Evolutionary conservation across 331 rosid species (phyloP).

Genomic region (Prunus yedoensis): DNA sequence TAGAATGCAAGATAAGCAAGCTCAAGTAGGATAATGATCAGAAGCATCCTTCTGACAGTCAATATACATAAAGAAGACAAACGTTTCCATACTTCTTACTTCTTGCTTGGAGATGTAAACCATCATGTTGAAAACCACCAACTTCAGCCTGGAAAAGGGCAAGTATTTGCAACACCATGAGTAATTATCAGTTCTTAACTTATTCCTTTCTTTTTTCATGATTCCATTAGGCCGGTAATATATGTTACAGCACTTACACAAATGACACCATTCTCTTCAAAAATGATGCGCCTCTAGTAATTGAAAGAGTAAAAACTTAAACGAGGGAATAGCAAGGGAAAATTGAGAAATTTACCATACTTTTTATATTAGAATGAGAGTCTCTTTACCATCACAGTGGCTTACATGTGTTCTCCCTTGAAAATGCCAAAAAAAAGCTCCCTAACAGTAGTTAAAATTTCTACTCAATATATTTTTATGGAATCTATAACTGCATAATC

Average conservation of each 20-base stretch:
- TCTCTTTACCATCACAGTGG: no score
- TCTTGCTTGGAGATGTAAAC: slow-evolving; percentile 95
- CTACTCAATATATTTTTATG: neutral
- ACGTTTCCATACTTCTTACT: slow-evolving; percentile 96
- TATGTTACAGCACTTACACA: slow-evolving; percentile 59
- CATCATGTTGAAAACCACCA: slow-evolving; percentile 70
- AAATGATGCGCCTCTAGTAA: slow-evolving; percentile 82
- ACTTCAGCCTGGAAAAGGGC: slow-evolving; percentile 68
- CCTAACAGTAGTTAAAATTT: neutral
- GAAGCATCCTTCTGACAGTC: neutral
- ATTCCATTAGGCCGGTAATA: neutral
- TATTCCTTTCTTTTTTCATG: neutral
- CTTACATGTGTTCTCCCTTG: no score
- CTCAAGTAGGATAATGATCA: neutral
- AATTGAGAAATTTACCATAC: neutral
- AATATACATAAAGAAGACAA: slow-evolving; percentile 4
- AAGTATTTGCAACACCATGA: slow-evolving; percentile 4
- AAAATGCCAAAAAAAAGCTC: no score
- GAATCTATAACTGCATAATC: neutral
- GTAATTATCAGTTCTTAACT: neutral
- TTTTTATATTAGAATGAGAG: no score
- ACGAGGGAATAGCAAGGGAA: slow-evolving; percentile 26
- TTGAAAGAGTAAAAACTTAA: slow-evolving; percentile 18
- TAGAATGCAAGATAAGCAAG: no score
- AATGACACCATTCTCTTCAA: slow-evolving; percentile 77